Percentiles rank a stretch among this genome's conserved stretches.
These are phyloP conservation scores for Fusarium goolgardi DNA, from an alignment of 2,329 filamentous ascomycete genomes.

Conservation along the genomic window DNA sequence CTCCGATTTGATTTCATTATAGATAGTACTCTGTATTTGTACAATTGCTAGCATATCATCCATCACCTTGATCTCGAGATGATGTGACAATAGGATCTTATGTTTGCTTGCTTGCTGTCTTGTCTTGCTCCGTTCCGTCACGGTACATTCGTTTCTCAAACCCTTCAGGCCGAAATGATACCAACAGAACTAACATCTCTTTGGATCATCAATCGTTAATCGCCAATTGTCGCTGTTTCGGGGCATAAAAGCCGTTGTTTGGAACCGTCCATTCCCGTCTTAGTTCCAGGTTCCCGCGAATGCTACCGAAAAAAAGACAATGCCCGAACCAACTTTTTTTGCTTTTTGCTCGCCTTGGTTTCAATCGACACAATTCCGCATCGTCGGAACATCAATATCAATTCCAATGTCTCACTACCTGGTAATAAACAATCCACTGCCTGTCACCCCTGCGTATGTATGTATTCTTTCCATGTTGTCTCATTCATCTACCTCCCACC, in stretches of 20 bases:
- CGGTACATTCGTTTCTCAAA: conserved; percentile 21
- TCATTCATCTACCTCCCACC: neutral
- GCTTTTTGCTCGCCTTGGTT: neutral
- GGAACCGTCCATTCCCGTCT: conserved; percentile 1
- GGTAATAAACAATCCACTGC: too few relatives aligned
- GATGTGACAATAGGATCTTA: neutral
- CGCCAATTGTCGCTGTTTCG: conserved; percentile 26
- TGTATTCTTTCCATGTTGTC: conserved; percentile 1
- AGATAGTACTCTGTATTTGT: neutral
- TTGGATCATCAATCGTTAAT: conserved; percentile 8
- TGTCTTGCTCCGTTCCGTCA: conserved; percentile 20
- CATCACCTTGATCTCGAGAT: conserved; percentile 1
- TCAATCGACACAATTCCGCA: neutral
- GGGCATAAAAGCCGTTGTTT: conserved; percentile 17
- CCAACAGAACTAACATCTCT: neutral
- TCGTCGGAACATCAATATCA: conserved; percentile 31
- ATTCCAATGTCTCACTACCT: neutral
- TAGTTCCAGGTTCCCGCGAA: conserved; percentile 4
- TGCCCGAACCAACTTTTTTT: conserved; percentile 15
- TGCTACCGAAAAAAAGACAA: conserved; percentile 5
- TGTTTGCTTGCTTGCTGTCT: conserved; percentile 17
- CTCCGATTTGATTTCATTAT: conserved; percentile 10
- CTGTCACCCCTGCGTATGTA: neutral
- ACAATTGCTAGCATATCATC: conserved; percentile 1
- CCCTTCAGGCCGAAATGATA: neutral